These are phyloP conservation scores for Coemansia sp. DNA, from an alignment of 192 early-diverging fungal genomes.

Conservation along the genomic window DNA sequence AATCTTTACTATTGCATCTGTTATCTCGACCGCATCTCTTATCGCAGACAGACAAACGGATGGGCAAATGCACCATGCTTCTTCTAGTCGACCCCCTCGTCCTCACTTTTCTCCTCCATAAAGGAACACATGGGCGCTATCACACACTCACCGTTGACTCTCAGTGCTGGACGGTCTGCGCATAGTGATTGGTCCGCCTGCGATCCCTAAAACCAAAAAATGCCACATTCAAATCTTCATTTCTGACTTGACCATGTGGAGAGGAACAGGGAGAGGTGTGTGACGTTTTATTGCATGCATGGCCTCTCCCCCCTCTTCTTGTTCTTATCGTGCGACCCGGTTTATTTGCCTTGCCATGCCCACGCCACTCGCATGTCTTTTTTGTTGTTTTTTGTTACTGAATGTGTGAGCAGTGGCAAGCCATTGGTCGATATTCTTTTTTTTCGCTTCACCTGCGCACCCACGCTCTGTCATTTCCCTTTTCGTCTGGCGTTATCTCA, in stretches of 20 bases:
- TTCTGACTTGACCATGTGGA: neutral
- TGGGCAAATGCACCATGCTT: too few relatives aligned
- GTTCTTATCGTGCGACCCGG: too few relatives aligned
- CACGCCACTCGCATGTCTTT: neutral
- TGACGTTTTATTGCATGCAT: constrained; percentile 4
- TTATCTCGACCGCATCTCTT: constrained; percentile 5
- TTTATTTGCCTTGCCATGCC: neutral
- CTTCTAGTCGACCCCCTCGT: neutral
- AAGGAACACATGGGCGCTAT: neutral
- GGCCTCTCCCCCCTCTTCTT: neutral
- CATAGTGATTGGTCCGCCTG: too few relatives aligned
- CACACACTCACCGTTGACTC: too few relatives aligned
- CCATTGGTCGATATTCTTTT: neutral
- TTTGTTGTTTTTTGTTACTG: neutral
- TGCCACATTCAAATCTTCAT: neutral
- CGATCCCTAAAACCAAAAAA: too few relatives aligned
- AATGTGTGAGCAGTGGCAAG: neutral
- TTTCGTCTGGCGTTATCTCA: constrained; percentile 3
- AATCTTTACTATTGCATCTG: too few relatives aligned
- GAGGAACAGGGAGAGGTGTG: too few relatives aligned
- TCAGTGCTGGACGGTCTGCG: too few relatives aligned
- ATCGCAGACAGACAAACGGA: constrained; percentile 3
- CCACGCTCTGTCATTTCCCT: constrained; percentile 1
- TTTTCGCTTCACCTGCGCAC: neutral
- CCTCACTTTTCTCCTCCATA: neutral